Evolutionary conservation across 805 yeast species (phyloP).

Genomic region (Candida taoyuanica): DNA sequence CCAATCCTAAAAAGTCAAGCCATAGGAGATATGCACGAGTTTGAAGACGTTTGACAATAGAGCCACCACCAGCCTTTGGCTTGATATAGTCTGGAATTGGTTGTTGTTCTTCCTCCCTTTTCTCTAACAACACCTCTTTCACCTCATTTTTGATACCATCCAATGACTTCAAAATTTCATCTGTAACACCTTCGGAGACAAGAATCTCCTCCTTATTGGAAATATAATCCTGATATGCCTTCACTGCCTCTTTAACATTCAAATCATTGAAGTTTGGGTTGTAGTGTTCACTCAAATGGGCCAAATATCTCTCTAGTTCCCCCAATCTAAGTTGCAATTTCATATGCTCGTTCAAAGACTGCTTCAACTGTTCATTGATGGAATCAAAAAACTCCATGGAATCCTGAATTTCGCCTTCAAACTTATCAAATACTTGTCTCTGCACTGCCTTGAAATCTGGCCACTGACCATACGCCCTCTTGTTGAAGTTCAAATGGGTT

Average conservation of each 20-base stretch:
- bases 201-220: constrained; percentile 10
- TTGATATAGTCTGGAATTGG: neutral
- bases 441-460: constrained; percentile 1
- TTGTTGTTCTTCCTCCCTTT: neutral
- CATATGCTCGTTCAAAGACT: constrained; percentile 12
- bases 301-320: constrained; percentile 41
- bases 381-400: constrained; percentile 2
- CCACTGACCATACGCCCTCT: constrained; percentile 3
- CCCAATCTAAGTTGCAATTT: constrained; percentile 20
- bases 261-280: constrained; percentile 76
- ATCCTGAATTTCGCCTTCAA: constrained; percentile 1
- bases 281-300: constrained; percentile 45
- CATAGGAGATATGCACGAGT: constrained; percentile 11
- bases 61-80: constrained; percentile 2
- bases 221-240: constrained; percentile 43
- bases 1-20: constrained; percentile 22
- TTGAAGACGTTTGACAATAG: constrained; percentile 10
- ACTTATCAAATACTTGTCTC: neutral
- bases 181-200: neutral
- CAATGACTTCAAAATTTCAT: neutral
- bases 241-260: constrained; percentile 61
- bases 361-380: constrained; percentile 6
- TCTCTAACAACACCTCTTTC: neutral
- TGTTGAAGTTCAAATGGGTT: constrained; percentile 9
- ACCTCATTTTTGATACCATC: constrained; percentile 4